Evolutionary conservation across 2,329 filamentous ascomycete species (phyloP).

Genomic region (Rhexocercosporidium sp.): DNA sequence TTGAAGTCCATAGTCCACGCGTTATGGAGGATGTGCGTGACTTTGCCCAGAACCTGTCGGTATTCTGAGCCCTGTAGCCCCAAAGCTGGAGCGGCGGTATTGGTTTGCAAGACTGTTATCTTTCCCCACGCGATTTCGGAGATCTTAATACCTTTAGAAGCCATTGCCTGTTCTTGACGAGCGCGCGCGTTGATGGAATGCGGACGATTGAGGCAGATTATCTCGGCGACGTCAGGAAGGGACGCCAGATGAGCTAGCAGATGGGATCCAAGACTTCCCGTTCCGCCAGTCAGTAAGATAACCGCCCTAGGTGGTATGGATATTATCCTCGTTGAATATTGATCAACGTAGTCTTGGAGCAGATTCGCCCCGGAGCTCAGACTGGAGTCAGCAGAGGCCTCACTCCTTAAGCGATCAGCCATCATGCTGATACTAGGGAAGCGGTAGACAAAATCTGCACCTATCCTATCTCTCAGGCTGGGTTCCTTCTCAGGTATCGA

Average conservation of each 20-base stretch:
- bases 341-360: background rate
- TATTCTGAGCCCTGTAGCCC: slow-evolving; percentile 50
- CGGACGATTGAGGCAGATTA: slow-evolving; percentile 54
- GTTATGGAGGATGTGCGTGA: slow-evolving; percentile 57
- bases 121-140: slow-evolving; percentile 40
- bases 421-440: background rate
- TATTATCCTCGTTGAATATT: background rate
- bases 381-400: background rate
- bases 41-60: slow-evolving; percentile 42
- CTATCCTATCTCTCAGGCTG: background rate
- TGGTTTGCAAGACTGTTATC: slow-evolving; percentile 48
- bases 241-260: slow-evolving; percentile 41
- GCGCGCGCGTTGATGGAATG: slow-evolving; percentile 36
- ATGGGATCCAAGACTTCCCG: slow-evolving; percentile 47
- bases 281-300: slow-evolving; percentile 44
- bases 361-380: background rate
- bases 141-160: slow-evolving; percentile 36
- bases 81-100: slow-evolving; percentile 48
- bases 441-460: background rate
- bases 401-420: background rate
- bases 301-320: background rate
- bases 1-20: slow-evolving; percentile 56
- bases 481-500: background rate
- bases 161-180: slow-evolving; percentile 46
- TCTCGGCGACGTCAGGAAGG: slow-evolving; percentile 36